Conservation (phyloP, 2,329 filamentous ascomycete species). For the Drechslera avenae region DNA sequence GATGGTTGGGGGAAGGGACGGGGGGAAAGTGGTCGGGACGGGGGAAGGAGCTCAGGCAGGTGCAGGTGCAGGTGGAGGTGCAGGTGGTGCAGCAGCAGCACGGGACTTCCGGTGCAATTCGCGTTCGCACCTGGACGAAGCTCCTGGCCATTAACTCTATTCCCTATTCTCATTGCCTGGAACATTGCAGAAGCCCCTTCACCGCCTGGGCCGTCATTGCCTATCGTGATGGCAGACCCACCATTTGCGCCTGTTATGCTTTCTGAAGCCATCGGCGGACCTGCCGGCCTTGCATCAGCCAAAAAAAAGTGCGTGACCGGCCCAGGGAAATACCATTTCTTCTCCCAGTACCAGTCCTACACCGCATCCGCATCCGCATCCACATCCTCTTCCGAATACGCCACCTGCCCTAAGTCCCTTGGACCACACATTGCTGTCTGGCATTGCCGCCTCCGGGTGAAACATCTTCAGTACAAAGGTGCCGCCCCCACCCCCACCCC, state of each 20-base stretch:
- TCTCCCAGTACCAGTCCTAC: not conserved
- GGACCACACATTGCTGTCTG: slow-evolving; percentile 20
- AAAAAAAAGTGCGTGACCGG: slow-evolving; percentile 8
- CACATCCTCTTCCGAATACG: not conserved
- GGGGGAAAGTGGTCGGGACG: not conserved
- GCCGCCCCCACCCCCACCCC: slow-evolving; percentile 22
- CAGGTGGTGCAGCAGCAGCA: not conserved
- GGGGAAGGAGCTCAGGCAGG: not conserved
- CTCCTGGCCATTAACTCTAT: not conserved
- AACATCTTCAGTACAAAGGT: slow-evolving; percentile 22
- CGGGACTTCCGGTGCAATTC: not conserved
- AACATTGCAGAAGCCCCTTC: slow-evolving; percentile 13
- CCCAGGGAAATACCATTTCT: not conserved
- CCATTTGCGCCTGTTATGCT: not conserved
- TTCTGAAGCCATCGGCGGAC: slow-evolving; percentile 14
- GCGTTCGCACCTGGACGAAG: slow-evolving; percentile 2
- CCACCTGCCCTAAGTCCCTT: slow-evolving; percentile 5
- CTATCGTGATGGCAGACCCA: slow-evolving; percentile 15
- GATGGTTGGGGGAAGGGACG: not conserved
- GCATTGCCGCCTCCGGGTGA: slow-evolving; percentile 10
- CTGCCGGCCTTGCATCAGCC: slow-evolving; percentile 11
- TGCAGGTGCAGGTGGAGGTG: not conserved
- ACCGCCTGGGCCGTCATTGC: slow-evolving; percentile 15
- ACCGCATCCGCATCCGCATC: not conserved
- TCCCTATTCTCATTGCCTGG: not conserved